phyloP scores from a whole-genome alignment of 208 protist genomes.

The Acanthamoeba royreba region DNA sequence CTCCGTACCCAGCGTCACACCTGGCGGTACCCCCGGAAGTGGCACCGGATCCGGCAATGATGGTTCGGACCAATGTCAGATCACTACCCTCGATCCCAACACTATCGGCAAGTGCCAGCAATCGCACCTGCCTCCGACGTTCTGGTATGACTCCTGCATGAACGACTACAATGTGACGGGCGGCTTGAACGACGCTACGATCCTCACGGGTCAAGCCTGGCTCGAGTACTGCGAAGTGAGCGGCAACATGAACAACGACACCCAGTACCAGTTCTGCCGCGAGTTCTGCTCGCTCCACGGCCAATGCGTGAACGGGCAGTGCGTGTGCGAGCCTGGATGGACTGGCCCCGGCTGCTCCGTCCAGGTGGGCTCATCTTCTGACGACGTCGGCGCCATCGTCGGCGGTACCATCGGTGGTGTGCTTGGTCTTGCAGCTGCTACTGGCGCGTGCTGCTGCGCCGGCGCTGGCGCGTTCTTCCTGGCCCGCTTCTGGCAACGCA shows the following conservation, averaged over 20 bases:
- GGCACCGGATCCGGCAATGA: not conserved
- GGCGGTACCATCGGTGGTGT: not conserved
- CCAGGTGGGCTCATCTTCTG: not conserved
- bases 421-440: not conserved
- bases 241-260: not conserved
- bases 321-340: slow-evolving; percentile 16
- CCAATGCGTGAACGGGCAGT: not conserved
- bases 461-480: not conserved
- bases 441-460: not conserved
- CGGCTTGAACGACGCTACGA: not conserved
- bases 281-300: slow-evolving; percentile 13
- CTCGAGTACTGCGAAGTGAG: not conserved
- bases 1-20: not conserved
- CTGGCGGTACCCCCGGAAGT: not conserved
- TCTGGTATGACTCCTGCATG: not conserved
- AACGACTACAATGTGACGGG: not conserved
- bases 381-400: not conserved
- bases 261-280: not conserved
- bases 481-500: not conserved
- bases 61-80: not conserved
- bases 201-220: not conserved
- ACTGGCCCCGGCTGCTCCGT: not conserved
- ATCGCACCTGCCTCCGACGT: not conserved
- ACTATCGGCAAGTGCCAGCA: not conserved
- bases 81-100: not conserved